Evolutionary conservation across 768 basidiomycete species (phyloP).

Genomic region (Boletales sp.): DNA sequence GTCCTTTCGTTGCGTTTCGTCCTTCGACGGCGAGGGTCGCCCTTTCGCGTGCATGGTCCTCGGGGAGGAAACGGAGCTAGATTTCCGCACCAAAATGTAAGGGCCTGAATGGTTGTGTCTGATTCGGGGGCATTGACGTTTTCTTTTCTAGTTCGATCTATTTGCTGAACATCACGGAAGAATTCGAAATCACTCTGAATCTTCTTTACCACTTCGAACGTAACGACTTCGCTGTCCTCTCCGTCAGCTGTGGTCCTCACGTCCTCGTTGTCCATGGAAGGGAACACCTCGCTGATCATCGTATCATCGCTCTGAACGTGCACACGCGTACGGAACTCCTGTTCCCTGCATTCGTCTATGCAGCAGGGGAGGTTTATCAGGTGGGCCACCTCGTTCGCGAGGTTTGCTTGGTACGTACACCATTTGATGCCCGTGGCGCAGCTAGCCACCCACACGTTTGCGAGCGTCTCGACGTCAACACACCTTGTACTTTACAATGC

Average conservation of each 20-base stretch:
- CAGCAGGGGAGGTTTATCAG: too few relatives aligned
- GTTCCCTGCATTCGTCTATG: neutral
- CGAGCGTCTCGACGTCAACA: constrained; percentile 17
- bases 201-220: constrained; percentile 13
- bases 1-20: constrained; percentile 12
- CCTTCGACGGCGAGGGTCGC: constrained; percentile 8
- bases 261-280: constrained; percentile 3
- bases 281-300: neutral
- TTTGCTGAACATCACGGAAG: neutral
- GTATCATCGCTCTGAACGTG: constrained; percentile 12
- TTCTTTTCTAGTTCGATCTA: neutral
- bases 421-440: too few relatives aligned
- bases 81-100: constrained; percentile 2
- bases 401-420: too few relatives aligned
- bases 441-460: neutral
- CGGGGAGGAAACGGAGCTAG: neutral
- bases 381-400: too few relatives aligned
- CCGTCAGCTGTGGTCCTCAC: constrained; percentile 12
- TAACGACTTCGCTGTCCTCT: neutral
- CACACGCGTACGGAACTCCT: constrained; percentile 2
- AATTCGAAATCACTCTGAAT: constrained; percentile 3
- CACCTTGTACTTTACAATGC: constrained; percentile 11
- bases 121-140: neutral
- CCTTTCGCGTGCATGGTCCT: constrained; percentile 14
- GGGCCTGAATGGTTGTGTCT: neutral